Percentiles rank a stretch among this genome's conserved stretches.
phyloP scores from a whole-genome alignment of 2,329 filamentous ascomycete genomes.

The Neocatenulostroma microsporum region DNA sequence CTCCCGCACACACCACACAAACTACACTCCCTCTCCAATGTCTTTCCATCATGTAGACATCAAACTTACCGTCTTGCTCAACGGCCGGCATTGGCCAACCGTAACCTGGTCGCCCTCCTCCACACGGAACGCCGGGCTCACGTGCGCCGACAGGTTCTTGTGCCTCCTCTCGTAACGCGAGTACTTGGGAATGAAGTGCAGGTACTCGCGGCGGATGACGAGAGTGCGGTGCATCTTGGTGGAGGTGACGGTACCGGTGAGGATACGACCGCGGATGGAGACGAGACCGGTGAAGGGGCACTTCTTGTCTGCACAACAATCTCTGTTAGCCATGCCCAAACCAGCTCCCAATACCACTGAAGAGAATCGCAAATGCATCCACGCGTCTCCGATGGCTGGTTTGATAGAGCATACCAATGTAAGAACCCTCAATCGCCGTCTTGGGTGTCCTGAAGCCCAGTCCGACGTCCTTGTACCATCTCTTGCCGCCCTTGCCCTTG shows the following conservation, averaged over 20 bases:
- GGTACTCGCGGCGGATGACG: slow-evolving; percentile 99
- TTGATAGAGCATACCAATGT: slow-evolving; percentile 80
- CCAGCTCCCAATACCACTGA: too few relatives aligned
- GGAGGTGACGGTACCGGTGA: slow-evolving; percentile 96
- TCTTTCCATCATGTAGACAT: slow-evolving; percentile 2
- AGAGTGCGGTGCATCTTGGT: slow-evolving; percentile 99
- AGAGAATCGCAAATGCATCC: too few relatives aligned
- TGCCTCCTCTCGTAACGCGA: slow-evolving; percentile 99
- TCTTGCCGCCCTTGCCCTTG: slow-evolving; percentile 84
- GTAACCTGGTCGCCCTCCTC: slow-evolving; percentile 99
- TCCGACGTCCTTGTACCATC: slow-evolving; percentile 99
- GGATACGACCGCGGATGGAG: slow-evolving; percentile 99
- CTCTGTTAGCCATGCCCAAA: neutral
- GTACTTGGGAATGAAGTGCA: slow-evolving; percentile 99
- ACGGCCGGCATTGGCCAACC: slow-evolving; percentile 97
- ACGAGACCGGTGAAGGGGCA: slow-evolving; percentile 99
- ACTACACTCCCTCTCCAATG: neutral
- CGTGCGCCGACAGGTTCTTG: slow-evolving; percentile 99
- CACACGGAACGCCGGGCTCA: slow-evolving; percentile 99
- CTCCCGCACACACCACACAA: neutral
- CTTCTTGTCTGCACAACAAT: slow-evolving; percentile 78
- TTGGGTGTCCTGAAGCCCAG: slow-evolving; percentile 98
- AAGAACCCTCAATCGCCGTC: slow-evolving; percentile 96
- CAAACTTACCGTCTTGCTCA: slow-evolving; percentile 96
- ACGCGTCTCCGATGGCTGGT: neutral